Evolutionary conservation across 129 eudicot species (phyloP).

Genomic region (Saussurea involucrata): DNA sequence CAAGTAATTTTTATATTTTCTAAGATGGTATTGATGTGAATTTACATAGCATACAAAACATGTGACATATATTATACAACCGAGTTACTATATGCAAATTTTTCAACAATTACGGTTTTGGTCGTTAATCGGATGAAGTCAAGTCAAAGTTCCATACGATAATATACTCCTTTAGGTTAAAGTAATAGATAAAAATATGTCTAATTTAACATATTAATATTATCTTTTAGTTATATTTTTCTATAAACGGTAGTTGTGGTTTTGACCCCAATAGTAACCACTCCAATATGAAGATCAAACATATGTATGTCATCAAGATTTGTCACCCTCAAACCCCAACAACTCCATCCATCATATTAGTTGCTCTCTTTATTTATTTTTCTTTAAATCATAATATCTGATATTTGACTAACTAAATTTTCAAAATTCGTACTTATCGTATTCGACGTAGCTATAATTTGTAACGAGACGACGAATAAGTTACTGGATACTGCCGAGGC

Average conservation of each 20-base stretch:
- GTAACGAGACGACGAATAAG: background rate
- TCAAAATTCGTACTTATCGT: background rate
- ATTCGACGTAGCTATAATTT: background rate
- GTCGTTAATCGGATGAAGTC: background rate
- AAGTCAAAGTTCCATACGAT: constrained; percentile 8
- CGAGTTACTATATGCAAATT: background rate
- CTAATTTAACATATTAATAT: background rate
- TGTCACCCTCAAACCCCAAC: constrained; percentile 12
- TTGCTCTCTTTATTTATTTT: background rate
- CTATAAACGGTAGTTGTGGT: constrained; percentile 11
- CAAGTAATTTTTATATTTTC: too few species aligned
- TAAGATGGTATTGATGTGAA: too few species aligned
- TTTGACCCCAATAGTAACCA: constrained; percentile 37
- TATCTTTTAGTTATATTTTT: background rate
- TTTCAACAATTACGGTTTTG: background rate
- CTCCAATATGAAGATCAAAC: constrained; percentile 30
- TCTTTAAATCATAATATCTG: background rate
- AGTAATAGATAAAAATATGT: background rate
- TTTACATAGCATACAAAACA: too few species aligned
- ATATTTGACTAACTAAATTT: background rate
- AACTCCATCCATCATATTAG: constrained; percentile 15
- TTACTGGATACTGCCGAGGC: background rate
- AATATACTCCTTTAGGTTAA: background rate
- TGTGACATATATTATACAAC: too few species aligned
- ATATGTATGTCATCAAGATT: constrained; percentile 26